These are phyloP conservation scores for Apiotrichum siamense DNA, from an alignment of 1,284 basidiomycete species.

Conservation along the genomic window DNA sequence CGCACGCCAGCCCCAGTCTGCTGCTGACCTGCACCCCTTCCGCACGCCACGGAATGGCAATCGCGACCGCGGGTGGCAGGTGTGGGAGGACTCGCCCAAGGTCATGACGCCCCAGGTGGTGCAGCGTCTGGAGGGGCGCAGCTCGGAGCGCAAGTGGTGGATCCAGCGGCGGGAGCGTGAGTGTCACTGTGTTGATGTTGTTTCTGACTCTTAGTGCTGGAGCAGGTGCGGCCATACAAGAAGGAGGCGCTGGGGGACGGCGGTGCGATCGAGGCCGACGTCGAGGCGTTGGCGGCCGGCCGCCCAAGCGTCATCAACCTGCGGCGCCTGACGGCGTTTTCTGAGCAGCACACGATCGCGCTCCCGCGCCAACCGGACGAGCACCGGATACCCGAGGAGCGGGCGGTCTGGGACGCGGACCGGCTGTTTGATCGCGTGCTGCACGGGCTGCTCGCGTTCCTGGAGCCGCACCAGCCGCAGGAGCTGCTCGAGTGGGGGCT, in stretches of 20 bases:
- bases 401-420: slow-evolving; percentile 23
- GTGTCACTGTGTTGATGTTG: neutral
- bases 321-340: slow-evolving; percentile 32
- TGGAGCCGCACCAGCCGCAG: slow-evolving; percentile 23
- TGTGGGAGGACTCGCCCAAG: slow-evolving; percentile 40
- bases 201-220: slow-evolving; percentile 21
- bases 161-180: slow-evolving; percentile 29
- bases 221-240: slow-evolving; percentile 24
- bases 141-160: slow-evolving; percentile 42
- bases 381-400: slow-evolving; percentile 3
- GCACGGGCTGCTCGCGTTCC: slow-evolving; percentile 24
- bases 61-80: neutral
- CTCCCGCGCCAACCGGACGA: slow-evolving; percentile 2
- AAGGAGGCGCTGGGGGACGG: slow-evolving; percentile 2
- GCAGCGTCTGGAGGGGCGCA: slow-evolving; percentile 24
- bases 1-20: slow-evolving; percentile 15
- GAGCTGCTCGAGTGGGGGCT: slow-evolving; percentile 32
- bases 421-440: slow-evolving; percentile 29
- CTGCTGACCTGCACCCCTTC: neutral
- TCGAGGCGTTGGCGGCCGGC: slow-evolving; percentile 16
- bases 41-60: neutral
- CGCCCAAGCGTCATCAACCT: slow-evolving; percentile 6
- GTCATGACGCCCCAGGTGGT: slow-evolving; percentile 16
- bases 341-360: neutral
- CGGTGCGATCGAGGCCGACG: slow-evolving; percentile 17